phyloP scores from a whole-genome alignment of 108 stramenopile species.

The Cyclotella cryptica region DNA sequence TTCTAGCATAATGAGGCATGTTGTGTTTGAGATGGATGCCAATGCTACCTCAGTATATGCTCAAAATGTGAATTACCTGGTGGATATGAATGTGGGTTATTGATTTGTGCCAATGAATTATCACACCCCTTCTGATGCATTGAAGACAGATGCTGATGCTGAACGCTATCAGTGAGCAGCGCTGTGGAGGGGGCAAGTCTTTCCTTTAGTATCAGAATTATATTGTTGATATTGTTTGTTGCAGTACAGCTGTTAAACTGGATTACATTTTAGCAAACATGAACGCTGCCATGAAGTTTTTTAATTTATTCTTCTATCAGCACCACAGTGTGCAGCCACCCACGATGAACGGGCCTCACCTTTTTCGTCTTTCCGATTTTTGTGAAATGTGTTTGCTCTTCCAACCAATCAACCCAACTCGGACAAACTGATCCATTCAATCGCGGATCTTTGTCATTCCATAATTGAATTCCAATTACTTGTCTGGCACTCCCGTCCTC shows the following conservation, averaged over 20 bases:
- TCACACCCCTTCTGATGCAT: constrained; percentile 19
- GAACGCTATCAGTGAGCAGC: constrained; percentile 48
- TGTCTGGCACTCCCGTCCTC: constrained; percentile 45
- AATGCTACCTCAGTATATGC: constrained; percentile 74
- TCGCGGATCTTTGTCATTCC: constrained; percentile 74
- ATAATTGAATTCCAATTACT: constrained; percentile 79
- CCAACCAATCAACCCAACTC: constrained; percentile 70
- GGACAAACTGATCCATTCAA: constrained; percentile 74
- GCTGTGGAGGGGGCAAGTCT: constrained; percentile 47
- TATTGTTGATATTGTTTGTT: not conserved
- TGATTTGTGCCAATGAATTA: constrained; percentile 61
- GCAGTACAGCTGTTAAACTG: too few species aligned
- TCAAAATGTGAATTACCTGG: constrained; percentile 80
- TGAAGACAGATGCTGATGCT: constrained; percentile 42
- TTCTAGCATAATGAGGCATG: too few species aligned
- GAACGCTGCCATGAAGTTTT: not conserved
- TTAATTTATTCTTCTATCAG: constrained; percentile 43
- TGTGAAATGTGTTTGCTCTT: constrained; percentile 4
- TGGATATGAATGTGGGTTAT: constrained; percentile 80
- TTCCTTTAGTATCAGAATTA: not conserved
- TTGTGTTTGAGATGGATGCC: too few species aligned
- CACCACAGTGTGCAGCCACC: constrained; percentile 85
- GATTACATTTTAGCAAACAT: too few species aligned
- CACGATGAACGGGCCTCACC: constrained; percentile 75
- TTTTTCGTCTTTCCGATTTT: constrained; percentile 30